Base-by-base conservation (phyloP, 2,329 filamentous ascomycete genomes). In the Clarireedia paspali region DNA sequence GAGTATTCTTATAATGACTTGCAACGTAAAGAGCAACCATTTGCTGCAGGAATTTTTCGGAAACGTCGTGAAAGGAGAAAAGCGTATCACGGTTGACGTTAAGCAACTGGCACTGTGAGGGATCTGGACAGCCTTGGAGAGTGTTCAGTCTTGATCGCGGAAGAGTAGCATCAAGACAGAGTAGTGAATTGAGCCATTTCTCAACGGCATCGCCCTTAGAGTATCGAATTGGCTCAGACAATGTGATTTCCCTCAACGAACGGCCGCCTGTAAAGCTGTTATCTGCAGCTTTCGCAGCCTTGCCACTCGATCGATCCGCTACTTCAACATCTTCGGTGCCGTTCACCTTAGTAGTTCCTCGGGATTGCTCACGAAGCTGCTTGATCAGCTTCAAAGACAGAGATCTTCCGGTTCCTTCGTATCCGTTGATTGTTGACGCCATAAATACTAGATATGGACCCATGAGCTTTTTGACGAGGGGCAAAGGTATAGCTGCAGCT, bases 351-450 rank as follows among this genome's bases (percentile, higher is more conserved):
- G 76, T 72, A 17, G 79, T 79, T 40, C 83, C 83, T 64, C 88
- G 80, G 36, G 92, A 95, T 70, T 99, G 91, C 66, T 99, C 92
- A 57, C 94, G 86, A 24, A 99, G 82, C 72, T 99, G 92, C 70
- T 97, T 95, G 62, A 99, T 96, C 62, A 99, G 79, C 74, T 99
- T 99, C 53, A 99, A 76, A 0, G 94, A 97, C 5, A 99, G 79
- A 1, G 94, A 97, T 57, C 94, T 84, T 42, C 94, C 94, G 6
- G 94, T 99, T 56, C 94, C 94, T 75, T 99, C 94, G 70, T 99
- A 99, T 57, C 94, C 94, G 69, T 97, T 97, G 74, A 99, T 96
- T 1, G 94, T 99, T 0, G 94, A 99, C 0, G 95, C 91, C 94
- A 99, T 97, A 73, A 99, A 99, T 7, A 97, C 91, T 39, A 99